Percentiles rank a stretch among this genome's conserved stretches.
Evolutionary conservation across 169 alveolate genomes (phyloP).

Genomic region (Babesia microti): DNA sequence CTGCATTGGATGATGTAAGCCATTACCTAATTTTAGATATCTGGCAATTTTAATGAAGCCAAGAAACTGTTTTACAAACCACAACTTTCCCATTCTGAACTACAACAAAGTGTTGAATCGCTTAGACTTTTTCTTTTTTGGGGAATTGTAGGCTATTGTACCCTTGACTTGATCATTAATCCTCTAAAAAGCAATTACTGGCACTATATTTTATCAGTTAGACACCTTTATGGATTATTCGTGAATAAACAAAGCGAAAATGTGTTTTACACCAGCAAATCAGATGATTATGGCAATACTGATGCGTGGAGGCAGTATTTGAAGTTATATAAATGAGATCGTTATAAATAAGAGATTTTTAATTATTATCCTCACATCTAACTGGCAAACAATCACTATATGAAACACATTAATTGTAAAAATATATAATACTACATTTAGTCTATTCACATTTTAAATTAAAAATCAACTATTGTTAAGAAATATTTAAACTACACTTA

Average conservation of each 20-base stretch:
- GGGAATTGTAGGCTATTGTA: slow-evolving; percentile 41
- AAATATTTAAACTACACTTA: no score
- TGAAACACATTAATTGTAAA: no score
- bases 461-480: no score
- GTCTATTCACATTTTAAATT: no score
- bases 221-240: no score
- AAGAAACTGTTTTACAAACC: slow-evolving; percentile 40
- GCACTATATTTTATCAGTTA: no score
- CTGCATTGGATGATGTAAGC: slow-evolving; percentile 15
- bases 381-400: no score
- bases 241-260: no score
- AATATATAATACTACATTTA: no score
- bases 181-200: slow-evolving; percentile 54
- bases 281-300: background rate
- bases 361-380: background rate
- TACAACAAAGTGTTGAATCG: slow-evolving; percentile 53
- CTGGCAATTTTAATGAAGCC: slow-evolving; percentile 36
- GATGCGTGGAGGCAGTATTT: background rate
- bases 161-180: slow-evolving; percentile 38
- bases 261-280: background rate
- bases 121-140: slow-evolving; percentile 49
- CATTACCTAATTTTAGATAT: no score
- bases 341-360: background rate
- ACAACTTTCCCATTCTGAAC: slow-evolving; percentile 42
- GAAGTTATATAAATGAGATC: background rate